Evolutionary conservation across 2,329 filamentous ascomycete genomes (phyloP), one percentile per base, ranked within the genome.

Genomic region (Seiridium unicorne): DNA sequence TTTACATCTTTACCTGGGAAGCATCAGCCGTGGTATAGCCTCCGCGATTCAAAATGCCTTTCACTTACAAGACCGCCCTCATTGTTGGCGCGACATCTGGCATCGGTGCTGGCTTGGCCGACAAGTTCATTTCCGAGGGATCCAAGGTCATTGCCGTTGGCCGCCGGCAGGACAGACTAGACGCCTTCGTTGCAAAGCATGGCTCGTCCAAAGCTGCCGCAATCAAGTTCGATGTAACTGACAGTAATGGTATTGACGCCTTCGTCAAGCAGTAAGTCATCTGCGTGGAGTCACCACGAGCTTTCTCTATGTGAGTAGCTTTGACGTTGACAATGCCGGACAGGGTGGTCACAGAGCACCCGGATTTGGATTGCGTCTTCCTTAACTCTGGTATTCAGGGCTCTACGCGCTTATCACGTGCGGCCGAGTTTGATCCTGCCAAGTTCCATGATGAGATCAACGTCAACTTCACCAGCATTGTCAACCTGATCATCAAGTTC

Each of bases 61-160:
- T 68, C 48, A 61, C 65, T 4, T 72, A 72, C 58, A 72, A 72
- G 59, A 69, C 63, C 1, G 69, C 69, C 5, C 67, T 72, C 55
- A 51, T 72, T 46, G 58, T 71, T 18, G 70, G 70, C 49, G 69
- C 68, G 36, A 71, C 70, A 3, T 66, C 70, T 5, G 70, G 70
- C 60, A 66, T 72, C 32, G 70, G 70, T 5, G 60, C 65, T 1
- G 70, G 66, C 18, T 62, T 72, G 55, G 68, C 70, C 3, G 69
- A 70, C 62, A 69, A 68, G 51, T 68, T 72, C 66, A 69, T 86
- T 44, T 65, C 74, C 4, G 72, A 77, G 58, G 82, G 80, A 49
- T 72, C 79, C 56, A 80, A 81, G 62, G 82, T 88, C 40, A 81
- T 85, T 42, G 82, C 77, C 5, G 81, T 84, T 6, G 84, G 84